These are phyloP conservation scores for Ganoderma lingzhi DNA, from an alignment of 1,284 basidiomycete genomes.

Conservation along the genomic window DNA sequence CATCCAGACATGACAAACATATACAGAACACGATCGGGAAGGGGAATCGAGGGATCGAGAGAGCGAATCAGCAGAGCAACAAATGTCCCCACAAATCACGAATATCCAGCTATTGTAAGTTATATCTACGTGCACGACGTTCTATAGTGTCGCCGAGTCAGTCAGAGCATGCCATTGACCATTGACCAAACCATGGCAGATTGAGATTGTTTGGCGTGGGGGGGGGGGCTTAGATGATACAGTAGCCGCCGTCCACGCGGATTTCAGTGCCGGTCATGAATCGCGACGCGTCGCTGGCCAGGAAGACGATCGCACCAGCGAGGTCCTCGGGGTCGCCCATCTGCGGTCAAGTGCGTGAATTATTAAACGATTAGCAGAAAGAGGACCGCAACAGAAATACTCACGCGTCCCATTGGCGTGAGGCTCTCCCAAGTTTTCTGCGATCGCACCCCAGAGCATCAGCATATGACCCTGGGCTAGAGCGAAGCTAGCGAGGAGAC, in stretches of 20 bases:
- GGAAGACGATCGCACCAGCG: slow-evolving; percentile 85
- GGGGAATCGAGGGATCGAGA: slow-evolving; percentile 6
- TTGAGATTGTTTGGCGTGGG: neutral
- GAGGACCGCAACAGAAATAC: slow-evolving; percentile 33
- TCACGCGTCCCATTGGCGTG: slow-evolving; percentile 88
- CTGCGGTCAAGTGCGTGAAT: slow-evolving; percentile 8
- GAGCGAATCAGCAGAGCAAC: slow-evolving; percentile 29
- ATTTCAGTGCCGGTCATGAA: slow-evolving; percentile 90
- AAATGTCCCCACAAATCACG: slow-evolving; percentile 30
- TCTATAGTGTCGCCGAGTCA: slow-evolving; percentile 22
- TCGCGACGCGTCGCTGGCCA: slow-evolving; percentile 85
- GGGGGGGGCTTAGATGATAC: slow-evolving; percentile 56
- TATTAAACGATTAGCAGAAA: slow-evolving; percentile 4
- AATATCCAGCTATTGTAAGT: slow-evolving; percentile 27
- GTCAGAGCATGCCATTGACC: slow-evolving; percentile 14
- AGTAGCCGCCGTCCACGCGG: slow-evolving; percentile 89
- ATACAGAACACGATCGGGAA: slow-evolving; percentile 1
- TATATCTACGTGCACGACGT: slow-evolving; percentile 29
- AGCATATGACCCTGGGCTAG: slow-evolving; percentile 19
- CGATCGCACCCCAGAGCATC: slow-evolving; percentile 22
- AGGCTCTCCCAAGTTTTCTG: slow-evolving; percentile 90
- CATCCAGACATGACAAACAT: slow-evolving; percentile 7
- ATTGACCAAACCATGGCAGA: slow-evolving; percentile 1
- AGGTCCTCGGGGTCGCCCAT: slow-evolving; percentile 33
- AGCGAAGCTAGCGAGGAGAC: slow-evolving; percentile 22